Evolutionary conservation across 352 stramenopile species (phyloP).

Genomic region (Globisporangium solare): DNA sequence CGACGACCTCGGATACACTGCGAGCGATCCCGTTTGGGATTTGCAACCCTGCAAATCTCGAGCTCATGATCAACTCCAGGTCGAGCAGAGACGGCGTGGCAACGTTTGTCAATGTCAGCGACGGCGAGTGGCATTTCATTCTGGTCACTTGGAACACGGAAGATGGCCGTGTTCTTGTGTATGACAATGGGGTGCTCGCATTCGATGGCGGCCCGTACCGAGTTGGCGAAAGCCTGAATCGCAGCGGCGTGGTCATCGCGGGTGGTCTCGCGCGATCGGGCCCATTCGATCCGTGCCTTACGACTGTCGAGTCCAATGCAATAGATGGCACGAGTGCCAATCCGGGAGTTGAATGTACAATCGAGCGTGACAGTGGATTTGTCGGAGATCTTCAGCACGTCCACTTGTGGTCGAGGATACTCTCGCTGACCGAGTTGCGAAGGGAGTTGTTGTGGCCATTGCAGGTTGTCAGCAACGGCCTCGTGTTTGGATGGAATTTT

Average conservation of each 20-base stretch:
- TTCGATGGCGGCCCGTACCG: conserved; percentile 68
- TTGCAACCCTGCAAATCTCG: conserved; percentile 57
- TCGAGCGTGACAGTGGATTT: conserved; percentile 23
- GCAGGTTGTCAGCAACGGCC: conserved; percentile 41
- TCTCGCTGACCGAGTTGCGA: conserved; percentile 42
- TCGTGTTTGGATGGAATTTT: conserved; percentile 70
- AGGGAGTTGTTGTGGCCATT: conserved; percentile 53
- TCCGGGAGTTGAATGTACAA: conserved; percentile 21
- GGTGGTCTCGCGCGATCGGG: conserved; percentile 35
- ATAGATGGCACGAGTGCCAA: conserved; percentile 2
- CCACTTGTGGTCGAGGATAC: conserved; percentile 47
- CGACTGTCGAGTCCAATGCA: background rate
- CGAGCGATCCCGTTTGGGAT: conserved; percentile 34
- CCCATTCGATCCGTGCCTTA: background rate
- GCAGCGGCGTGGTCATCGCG: conserved; percentile 36
- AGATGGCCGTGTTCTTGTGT: conserved; percentile 48
- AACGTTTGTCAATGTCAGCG: conserved; percentile 62
- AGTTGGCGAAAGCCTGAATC: conserved; percentile 19
- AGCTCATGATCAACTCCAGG: conserved; percentile 40
- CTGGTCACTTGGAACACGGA: conserved; percentile 47
- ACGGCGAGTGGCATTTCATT: conserved; percentile 70
- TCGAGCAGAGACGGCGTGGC: conserved; percentile 22
- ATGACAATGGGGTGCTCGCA: conserved; percentile 63
- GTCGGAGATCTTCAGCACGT: conserved; percentile 52
- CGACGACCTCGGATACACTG: conserved; percentile 4